Evolutionary conservation across 345 rosid genomes (phyloP), one percentile per base, ranked within the genome.

Genomic region (Salix brachista): DNA sequence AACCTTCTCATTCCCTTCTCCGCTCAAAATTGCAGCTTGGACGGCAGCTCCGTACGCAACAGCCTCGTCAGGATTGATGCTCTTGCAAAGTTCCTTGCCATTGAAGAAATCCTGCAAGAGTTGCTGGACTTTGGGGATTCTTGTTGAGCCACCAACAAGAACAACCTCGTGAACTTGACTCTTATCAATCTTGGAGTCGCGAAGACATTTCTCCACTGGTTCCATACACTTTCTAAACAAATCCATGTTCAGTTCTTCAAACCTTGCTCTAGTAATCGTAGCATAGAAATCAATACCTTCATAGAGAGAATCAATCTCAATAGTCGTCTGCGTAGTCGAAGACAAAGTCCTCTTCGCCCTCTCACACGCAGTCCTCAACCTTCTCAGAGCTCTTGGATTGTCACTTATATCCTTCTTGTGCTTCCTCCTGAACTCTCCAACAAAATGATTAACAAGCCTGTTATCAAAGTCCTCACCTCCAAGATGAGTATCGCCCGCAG

Each of bases 221-320:
- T 77, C 80, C 80, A 62, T 70, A 37, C 76, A 65, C 42, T 71
- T 71, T 32, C 71, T 71, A n/a, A 78, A 52, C 66, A 78, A 71
- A 42, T 78, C 80, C 80, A 65, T 78, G 76, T 71, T 78, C 71
- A 78, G 11, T 18, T 78, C 80, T 32, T 78, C 76, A 65, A 78
- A 78, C 48, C 76, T 65, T 26, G 76, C 80, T 39, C 76, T 48
- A 0, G 80, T 78, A 13, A 78, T 71, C 1, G 58, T 78, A 23
- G 76, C 3, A 2, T 78, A 78, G 65, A 71, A 78, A 42, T 78
- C 80, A 65, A 71, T 78, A 11, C 80, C 80, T 37, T 78, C 71
- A 25, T 71, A 71, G 3, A 71, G 80, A 1, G 80, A 77, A 77
- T 77, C 80, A 34, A 77, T 77, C 30, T 77, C 80, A 17, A 77